Evolutionary conservation across 1,284 basidiomycete genomes (phyloP).

Genomic region (Laetiporus sulphureus): DNA sequence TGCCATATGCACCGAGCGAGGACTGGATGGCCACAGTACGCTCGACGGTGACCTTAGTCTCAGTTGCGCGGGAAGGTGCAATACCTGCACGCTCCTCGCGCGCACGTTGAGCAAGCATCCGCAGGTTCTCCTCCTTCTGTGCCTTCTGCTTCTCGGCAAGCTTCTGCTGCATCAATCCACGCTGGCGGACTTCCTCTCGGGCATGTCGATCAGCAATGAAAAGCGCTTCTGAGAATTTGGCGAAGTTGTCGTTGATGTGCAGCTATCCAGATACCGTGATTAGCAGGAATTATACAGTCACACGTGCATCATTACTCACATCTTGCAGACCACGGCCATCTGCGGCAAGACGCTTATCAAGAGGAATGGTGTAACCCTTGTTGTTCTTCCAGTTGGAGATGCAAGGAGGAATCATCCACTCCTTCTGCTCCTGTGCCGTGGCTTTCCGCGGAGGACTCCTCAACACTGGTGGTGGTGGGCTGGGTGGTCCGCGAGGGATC

Average conservation of each 20-base stretch:
- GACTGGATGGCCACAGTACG: constrained; percentile 66
- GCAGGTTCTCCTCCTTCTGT: constrained; percentile 93
- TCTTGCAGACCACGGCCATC: constrained; percentile 97
- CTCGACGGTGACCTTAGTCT: constrained; percentile 48
- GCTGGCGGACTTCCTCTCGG: constrained; percentile 94
- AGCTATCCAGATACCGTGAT: constrained; percentile 43
- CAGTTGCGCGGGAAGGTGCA: constrained; percentile 30
- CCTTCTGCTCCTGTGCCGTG: constrained; percentile 96
- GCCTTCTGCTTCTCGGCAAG: constrained; percentile 98
- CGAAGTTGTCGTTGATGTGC: constrained; percentile 99
- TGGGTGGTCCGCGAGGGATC: constrained; percentile 91
- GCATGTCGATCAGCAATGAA: constrained; percentile 98
- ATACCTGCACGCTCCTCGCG: constrained; percentile 90
- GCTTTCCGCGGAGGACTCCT: constrained; percentile 94
- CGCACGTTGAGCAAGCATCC: constrained; percentile 90
- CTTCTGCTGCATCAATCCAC: constrained; percentile 96
- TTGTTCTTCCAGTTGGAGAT: constrained; percentile 99
- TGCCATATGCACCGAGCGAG: constrained; percentile 81
- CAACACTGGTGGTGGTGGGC: constrained; percentile 95
- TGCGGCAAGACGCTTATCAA: constrained; percentile 97
- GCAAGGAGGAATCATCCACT: constrained; percentile 99
- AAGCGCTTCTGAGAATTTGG: constrained; percentile 95
- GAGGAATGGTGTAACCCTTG: constrained; percentile 98
- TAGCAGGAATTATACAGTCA: background rate
- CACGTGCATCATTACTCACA: constrained; percentile 44